Percentiles rank a stretch among this genome's conserved stretches.
Evolutionary conservation across 2,329 filamentous ascomycete species (phyloP).

Genomic region (Geosmithia putterillii): DNA sequence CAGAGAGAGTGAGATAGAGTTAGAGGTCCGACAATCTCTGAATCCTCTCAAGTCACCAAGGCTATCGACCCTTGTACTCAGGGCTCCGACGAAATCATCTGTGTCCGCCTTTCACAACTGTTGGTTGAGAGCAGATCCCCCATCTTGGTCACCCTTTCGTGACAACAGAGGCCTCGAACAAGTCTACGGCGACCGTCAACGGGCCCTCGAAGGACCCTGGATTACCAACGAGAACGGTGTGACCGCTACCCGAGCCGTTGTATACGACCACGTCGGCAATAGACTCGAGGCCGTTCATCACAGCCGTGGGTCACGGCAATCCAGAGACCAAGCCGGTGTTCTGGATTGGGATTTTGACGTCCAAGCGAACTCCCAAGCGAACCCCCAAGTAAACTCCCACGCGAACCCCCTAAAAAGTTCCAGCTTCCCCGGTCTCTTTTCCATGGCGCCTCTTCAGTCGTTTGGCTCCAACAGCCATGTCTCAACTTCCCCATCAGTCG

Average conservation of each 20-base stretch:
- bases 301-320: constrained; percentile 7
- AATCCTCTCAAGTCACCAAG: constrained; percentile 25
- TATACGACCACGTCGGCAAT: constrained; percentile 74
- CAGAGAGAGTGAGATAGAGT: constrained; percentile 17
- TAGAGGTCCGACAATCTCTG: constrained; percentile 30
- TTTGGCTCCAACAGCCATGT: neutral
- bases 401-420: neutral
- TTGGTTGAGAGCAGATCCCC: constrained; percentile 48
- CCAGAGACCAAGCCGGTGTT: constrained; percentile 17
- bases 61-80: constrained; percentile 48
- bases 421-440: neutral
- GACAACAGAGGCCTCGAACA: constrained; percentile 2
- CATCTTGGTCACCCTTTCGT: constrained; percentile 22
- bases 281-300: constrained; percentile 63
- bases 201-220: constrained; percentile 12
- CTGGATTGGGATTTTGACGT: constrained; percentile 32
- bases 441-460: neutral
- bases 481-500: neutral
- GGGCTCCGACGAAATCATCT: constrained; percentile 50
- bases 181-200: neutral
- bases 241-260: constrained; percentile 30
- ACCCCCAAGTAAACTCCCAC: neutral
- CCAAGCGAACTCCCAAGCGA: constrained; percentile 9
- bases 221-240: constrained; percentile 14
- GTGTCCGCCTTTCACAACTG: constrained; percentile 62